Conservation (phyloP, 805 yeast species). For the Zygoascus bituminiphila region DNA sequence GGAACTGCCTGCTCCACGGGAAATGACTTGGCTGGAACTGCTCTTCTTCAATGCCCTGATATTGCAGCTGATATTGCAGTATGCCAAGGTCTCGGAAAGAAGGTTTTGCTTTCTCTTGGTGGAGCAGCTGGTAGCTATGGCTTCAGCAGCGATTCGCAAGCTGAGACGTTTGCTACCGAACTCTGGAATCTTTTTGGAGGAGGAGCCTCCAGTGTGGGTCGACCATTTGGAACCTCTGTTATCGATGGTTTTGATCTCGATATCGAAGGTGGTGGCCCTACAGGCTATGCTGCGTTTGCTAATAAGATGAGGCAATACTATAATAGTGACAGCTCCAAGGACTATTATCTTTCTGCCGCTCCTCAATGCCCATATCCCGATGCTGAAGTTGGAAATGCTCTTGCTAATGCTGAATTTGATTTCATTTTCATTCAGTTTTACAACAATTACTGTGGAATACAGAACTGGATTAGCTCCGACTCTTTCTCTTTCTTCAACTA, state of each 20-base stretch:
- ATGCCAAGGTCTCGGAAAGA: slow-evolving; percentile 67
- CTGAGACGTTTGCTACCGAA: slow-evolving; percentile 36
- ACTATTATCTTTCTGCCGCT: slow-evolving; percentile 53
- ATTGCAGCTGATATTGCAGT: slow-evolving; percentile 54
- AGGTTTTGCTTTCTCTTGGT: slow-evolving; percentile 57
- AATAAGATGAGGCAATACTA: slow-evolving; percentile 22
- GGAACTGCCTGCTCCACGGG: slow-evolving; percentile 30
- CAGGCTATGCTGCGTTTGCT: slow-evolving; percentile 46
- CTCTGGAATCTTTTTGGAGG: slow-evolving; percentile 44
- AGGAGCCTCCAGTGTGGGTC: slow-evolving; percentile 27
- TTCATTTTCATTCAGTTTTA: slow-evolving; percentile 59
- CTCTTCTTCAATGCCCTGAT: slow-evolving; percentile 36
- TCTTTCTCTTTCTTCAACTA: slow-evolving; percentile 30
- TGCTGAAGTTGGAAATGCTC: slow-evolving; percentile 35
- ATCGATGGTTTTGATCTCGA: slow-evolving; percentile 66
- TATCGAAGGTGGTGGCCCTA: slow-evolving; percentile 39
- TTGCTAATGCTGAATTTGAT: slow-evolving; percentile 41
- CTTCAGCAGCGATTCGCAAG: slow-evolving; percentile 39
- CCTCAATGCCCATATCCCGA: slow-evolving; percentile 66
- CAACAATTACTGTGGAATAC: slow-evolving; percentile 44
- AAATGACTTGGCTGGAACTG: slow-evolving; percentile 27
- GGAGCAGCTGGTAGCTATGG: slow-evolving; percentile 48
- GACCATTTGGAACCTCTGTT: slow-evolving; percentile 45
- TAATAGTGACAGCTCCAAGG: slow-evolving; percentile 26
- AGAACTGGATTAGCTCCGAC: slow-evolving; percentile 15